Base-by-base conservation (phyloP, 805 yeast species). In the Zygosaccharomyces pseudorouxii region DNA sequence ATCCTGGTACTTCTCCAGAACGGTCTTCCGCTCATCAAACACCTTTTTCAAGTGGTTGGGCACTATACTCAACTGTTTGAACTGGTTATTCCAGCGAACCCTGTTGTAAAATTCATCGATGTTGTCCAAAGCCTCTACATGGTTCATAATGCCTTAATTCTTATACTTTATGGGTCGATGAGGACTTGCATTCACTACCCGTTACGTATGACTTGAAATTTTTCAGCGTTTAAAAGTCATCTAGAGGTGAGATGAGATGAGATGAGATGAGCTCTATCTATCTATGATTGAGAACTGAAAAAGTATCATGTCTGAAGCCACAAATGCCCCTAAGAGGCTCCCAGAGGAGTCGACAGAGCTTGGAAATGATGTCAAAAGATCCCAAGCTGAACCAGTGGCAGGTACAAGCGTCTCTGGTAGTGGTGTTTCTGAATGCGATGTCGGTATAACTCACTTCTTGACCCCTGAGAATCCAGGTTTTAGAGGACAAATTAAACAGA, bases 391-490 rank as follows among this genome's bases (percentile, higher is more conserved):
- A 19, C 29, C 46, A 3, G 30, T 44, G 4, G 25, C 14, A 4
- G 35, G 38, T 18, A 42, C 41, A 12, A 45, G 31, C 20, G n/a
- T 16, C 14, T 42, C 29, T 7, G 55, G 50, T 23, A 48, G 47
- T 33, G 82, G 85, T 8, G 76, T 85, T 42, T 76, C 74, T 45
- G 97, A 90, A 62, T 31, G 55, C 2, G 95, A 89, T 64, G 99
- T 93, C 8, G 99, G 99, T 5, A 92, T 93, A 54, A 81, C 88
- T 1, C 79, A 79, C 45, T 90, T 71, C 58, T 68, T 89, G 30
- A 79, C 80, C 42, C 63, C 72, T 2, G 74, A 71, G 4, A 58
- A 72, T 22, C 66, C 73, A 8, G 95, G 97, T 3, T 88, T 93
- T 54, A 64, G 66, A 14, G 99, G 98, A 2, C 75, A 77, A 11